phyloP scores from a whole-genome alignment of 2,329 filamentous ascomycete genomes.

The Monosporascus cannonballus region DNA sequence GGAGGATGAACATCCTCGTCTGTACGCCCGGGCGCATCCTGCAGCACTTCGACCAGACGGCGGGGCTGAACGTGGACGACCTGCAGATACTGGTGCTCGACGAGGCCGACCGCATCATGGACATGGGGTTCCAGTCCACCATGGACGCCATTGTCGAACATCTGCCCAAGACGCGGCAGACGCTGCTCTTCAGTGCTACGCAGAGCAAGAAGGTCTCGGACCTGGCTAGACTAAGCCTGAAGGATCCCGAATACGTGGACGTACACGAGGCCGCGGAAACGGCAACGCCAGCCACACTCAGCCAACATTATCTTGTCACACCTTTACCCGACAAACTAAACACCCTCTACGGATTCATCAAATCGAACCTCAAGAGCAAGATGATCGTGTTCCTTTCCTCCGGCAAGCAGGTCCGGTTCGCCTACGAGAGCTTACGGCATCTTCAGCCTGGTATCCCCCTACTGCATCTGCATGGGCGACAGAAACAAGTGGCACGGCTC shows the following conservation, averaged over 20 bases:
- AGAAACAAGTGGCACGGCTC: conserved; percentile 83
- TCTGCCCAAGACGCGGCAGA: conserved; percentile 78
- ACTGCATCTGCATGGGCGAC: conserved; percentile 86
- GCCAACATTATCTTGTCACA: conserved; percentile 87
- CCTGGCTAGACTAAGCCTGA: conserved; percentile 78
- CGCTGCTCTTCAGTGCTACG: conserved; percentile 90
- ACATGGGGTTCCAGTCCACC: conserved; percentile 90
- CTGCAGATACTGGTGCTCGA: conserved; percentile 90
- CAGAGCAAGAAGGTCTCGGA: conserved; percentile 94
- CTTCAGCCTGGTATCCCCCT: conserved; percentile 91
- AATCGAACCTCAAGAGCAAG: conserved; percentile 85
- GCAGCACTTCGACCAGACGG: conserved; percentile 92
- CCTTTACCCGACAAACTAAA: conserved; percentile 85
- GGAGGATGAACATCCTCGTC: conserved; percentile 93
- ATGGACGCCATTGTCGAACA: conserved; percentile 93
- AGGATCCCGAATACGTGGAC: conserved; percentile 89
- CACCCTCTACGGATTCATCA: conserved; percentile 87
- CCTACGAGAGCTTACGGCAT: conserved; percentile 88
- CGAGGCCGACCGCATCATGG: conserved; percentile 93
- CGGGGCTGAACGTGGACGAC: conserved; percentile 82
- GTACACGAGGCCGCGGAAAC: conserved; percentile 77
- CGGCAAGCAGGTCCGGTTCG: conserved; percentile 93
- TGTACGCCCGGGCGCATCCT: conserved; percentile 93
- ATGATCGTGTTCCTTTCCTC: conserved; percentile 94
- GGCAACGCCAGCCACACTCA: conserved; percentile 76